Evolutionary conservation across 1,284 basidiomycete genomes (phyloP).

Genomic region (Cutaneotrichosporon sp.): DNA sequence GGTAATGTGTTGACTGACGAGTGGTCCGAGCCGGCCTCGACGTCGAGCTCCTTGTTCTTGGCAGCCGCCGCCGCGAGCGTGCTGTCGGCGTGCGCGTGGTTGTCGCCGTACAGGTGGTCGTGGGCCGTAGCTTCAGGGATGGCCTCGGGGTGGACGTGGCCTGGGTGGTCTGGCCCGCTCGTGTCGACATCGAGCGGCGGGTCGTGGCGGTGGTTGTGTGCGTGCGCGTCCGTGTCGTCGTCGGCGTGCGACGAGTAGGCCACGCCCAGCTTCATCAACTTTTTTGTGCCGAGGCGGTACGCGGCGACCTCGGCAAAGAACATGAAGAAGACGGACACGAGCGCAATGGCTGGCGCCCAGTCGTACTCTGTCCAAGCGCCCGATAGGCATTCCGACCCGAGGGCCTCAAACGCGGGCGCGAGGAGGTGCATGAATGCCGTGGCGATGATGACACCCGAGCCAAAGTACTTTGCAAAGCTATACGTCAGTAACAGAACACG

Average conservation of each 20-base stretch:
- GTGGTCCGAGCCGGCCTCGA: background rate
- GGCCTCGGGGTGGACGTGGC: slow-evolving; percentile 24
- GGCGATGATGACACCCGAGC: slow-evolving; percentile 88
- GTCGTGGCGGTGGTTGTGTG: slow-evolving; percentile 63
- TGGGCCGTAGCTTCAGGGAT: slow-evolving; percentile 4
- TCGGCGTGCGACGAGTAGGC: slow-evolving; percentile 50
- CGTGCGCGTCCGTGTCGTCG: slow-evolving; percentile 56
- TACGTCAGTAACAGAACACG: background rate
- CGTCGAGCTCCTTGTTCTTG: background rate
- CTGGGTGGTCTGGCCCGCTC: slow-evolving; percentile 19
- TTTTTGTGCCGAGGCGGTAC: slow-evolving; percentile 56
- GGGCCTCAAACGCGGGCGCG: slow-evolving; percentile 64
- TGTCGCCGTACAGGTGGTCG: slow-evolving; percentile 6
- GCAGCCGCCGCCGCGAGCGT: slow-evolving; percentile 8
- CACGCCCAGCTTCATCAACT: slow-evolving; percentile 35
- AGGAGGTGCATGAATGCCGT: slow-evolving; percentile 87
- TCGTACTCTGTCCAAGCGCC: slow-evolving; percentile 68
- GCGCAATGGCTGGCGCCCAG: slow-evolving; percentile 71
- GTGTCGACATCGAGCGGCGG: slow-evolving; percentile 33
- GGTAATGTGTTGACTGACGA: slow-evolving; percentile 23
- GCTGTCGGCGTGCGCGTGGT: background rate
- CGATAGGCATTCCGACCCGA: slow-evolving; percentile 67
- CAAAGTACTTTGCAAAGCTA: slow-evolving; percentile 91
- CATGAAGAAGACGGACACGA: slow-evolving; percentile 72
- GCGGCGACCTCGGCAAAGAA: slow-evolving; percentile 81